These are phyloP conservation scores for Boletellus ananiceps DNA, from an alignment of 768 basidiomycete species.

Conservation along the genomic window DNA sequence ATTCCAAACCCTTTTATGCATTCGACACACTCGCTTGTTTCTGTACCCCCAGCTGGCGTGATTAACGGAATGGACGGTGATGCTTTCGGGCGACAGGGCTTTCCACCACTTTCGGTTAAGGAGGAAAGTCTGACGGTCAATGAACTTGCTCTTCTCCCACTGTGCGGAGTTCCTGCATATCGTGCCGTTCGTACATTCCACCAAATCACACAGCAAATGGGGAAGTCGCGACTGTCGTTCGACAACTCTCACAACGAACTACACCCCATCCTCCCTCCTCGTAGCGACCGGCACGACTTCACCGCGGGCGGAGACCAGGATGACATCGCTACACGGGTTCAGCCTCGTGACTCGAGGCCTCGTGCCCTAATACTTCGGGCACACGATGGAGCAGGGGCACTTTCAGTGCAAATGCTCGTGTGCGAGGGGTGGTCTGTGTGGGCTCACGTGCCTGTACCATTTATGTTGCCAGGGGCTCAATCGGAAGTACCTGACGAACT, in stretches of 20 bases:
- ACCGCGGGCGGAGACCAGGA: conserved; percentile 24
- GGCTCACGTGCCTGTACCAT: conserved; percentile 54
- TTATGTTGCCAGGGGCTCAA: conserved; percentile 28
- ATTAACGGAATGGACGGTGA: conserved; percentile 5
- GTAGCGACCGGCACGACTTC: conserved; percentile 23
- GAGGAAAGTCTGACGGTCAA: conserved; percentile 45
- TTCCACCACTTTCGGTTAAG: conserved; percentile 6
- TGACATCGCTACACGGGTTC: conserved; percentile 3
- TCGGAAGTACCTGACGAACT: conserved; percentile 35
- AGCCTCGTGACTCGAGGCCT: conserved; percentile 21
- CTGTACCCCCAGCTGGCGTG: conserved; percentile 10
- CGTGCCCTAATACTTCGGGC: conserved; percentile 65
- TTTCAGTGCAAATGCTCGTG: conserved; percentile 75
- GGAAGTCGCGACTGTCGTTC: conserved; percentile 20
- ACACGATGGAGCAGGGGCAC: conserved; percentile 70
- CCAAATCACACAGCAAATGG: conserved; percentile 27
- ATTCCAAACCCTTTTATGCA: conserved; percentile 58
- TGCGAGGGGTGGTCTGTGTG: conserved; percentile 67
- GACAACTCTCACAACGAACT: conserved; percentile 25
- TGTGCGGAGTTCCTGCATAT: conserved; percentile 77
- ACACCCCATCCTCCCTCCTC: conserved; percentile 25
- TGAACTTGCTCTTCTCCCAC: conserved; percentile 76
- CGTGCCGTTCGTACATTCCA: conserved; percentile 72
- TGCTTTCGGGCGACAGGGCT: conserved; percentile 8
- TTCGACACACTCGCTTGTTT: conserved; percentile 21